Conservation (phyloP, 495 filamentous ascomycete genomes). For the Mytilinidion resinicola region DNA sequence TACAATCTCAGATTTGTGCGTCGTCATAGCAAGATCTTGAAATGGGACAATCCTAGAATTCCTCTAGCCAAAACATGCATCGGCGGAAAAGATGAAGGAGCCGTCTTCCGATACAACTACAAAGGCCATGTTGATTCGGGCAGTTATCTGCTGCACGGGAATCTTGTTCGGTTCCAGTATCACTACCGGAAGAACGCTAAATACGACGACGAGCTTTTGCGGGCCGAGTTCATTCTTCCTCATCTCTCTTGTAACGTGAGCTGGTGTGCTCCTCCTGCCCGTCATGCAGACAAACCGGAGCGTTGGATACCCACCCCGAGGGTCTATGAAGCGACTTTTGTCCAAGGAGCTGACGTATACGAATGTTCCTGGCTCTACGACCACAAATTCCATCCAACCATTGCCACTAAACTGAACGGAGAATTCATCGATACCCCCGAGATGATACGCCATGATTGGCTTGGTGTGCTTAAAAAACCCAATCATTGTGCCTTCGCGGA, state of each 20-base stretch:
- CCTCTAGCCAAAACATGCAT: conserved; percentile 47
- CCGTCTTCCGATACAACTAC: conserved; percentile 49
- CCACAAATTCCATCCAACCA: conserved; percentile 57
- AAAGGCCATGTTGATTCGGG: conserved; percentile 51
- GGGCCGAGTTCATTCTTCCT: conserved; percentile 51
- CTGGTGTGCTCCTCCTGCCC: conserved; percentile 53
- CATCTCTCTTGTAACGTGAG: conserved; percentile 51
- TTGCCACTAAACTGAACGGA: conserved; percentile 53
- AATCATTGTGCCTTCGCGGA: conserved; percentile 47
- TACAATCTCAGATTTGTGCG: conserved; percentile 20
- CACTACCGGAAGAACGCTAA: conserved; percentile 53
- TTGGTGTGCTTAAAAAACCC: conserved; percentile 52
- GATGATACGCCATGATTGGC: conserved; percentile 53
- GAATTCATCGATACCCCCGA: conserved; percentile 50
- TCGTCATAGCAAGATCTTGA: conserved; percentile 18
- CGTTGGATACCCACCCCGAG: conserved; percentile 56
- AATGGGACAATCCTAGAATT: conserved; percentile 32
- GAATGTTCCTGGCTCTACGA: conserved; percentile 54
- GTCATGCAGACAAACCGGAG: conserved; percentile 48
- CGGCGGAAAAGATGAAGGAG: conserved; percentile 41
- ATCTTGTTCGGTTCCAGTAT: conserved; percentile 51
- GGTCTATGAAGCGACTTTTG: conserved; percentile 54
- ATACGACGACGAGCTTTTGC: conserved; percentile 51
- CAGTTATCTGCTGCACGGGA: conserved; percentile 50
- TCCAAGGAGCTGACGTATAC: conserved; percentile 49